phyloP scores from a whole-genome alignment of 805 yeast species.

The Suhomyces canberraensis region DNA sequence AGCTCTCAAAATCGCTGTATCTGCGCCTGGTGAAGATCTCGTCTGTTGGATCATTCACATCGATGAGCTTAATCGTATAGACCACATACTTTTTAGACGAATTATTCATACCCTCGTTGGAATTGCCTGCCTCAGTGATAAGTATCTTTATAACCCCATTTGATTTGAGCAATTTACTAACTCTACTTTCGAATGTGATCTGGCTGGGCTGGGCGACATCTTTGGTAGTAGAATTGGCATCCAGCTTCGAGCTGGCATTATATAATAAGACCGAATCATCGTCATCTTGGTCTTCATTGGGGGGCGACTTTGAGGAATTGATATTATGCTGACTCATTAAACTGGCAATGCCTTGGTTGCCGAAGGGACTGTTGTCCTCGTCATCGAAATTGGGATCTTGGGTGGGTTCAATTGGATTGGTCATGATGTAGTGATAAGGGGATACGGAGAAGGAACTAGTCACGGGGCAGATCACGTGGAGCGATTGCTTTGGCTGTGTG shows the following conservation, averaged over 20 bases:
- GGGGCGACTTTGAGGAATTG: neutral
- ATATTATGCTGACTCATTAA: constrained; percentile 13
- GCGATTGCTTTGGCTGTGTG: too few species aligned
- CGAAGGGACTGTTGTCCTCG: constrained; percentile 41
- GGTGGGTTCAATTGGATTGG: neutral
- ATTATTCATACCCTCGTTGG: constrained; percentile 69
- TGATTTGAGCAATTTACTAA: constrained; percentile 32
- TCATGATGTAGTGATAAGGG: neutral
- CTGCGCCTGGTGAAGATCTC: constrained; percentile 62
- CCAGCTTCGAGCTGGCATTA: constrained; percentile 14
- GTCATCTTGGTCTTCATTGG: constrained; percentile 12
- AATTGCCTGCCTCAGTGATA: constrained; percentile 82
- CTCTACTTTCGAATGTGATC: constrained; percentile 34
- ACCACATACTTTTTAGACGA: constrained; percentile 65
- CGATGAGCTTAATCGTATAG: constrained; percentile 71
- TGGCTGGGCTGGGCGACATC: constrained; percentile 24
- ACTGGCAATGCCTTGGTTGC: constrained; percentile 27
- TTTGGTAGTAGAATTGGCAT: constrained; percentile 2
- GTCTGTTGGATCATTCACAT: constrained; percentile 27
- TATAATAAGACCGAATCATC: constrained; percentile 32
- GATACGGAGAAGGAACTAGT: too few species aligned
- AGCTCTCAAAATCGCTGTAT: constrained; percentile 87
- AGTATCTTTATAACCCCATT: constrained; percentile 27
- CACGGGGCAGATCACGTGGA: too few species aligned
- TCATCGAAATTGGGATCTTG: constrained; percentile 15